Percentiles rank a stretch among this genome's conserved stretches.
These are phyloP conservation scores for Colletotrichum tropicicola DNA, from an alignment of 2,329 filamentous ascomycete genomes.

Conservation along the genomic window DNA sequence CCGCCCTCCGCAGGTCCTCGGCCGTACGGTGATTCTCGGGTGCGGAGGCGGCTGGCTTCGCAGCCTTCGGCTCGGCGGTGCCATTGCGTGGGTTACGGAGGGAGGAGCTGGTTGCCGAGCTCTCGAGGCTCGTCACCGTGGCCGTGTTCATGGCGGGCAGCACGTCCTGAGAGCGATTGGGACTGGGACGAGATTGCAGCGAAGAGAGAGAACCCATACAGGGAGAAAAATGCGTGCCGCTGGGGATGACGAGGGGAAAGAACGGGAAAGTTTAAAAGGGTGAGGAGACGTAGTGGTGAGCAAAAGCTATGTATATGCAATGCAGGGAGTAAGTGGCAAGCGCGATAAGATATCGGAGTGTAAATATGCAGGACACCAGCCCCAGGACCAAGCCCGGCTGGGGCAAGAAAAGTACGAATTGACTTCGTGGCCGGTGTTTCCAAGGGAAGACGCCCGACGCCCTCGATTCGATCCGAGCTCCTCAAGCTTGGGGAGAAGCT, in stretches of 20 bases:
- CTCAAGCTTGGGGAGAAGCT: constrained; percentile 14
- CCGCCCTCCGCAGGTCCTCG: constrained; percentile 44
- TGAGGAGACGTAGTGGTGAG: constrained; percentile 9
- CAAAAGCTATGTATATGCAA: constrained; percentile 25
- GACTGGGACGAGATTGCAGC: not conserved
- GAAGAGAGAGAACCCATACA: not conserved
- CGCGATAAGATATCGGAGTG: constrained; percentile 32
- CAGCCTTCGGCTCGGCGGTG: constrained; percentile 29
- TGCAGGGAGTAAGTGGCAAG: constrained; percentile 27
- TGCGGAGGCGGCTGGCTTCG: constrained; percentile 10
- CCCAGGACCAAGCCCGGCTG: constrained; percentile 1
- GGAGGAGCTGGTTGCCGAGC: constrained; percentile 14
- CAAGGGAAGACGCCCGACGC: constrained; percentile 18
- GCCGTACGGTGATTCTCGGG: constrained; percentile 28
- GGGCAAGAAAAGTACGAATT: constrained; percentile 13
- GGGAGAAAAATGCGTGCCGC: not conserved
- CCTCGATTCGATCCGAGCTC: constrained; percentile 10
- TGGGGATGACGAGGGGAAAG: constrained; percentile 10
- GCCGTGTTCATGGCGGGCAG: constrained; percentile 48
- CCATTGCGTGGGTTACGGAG: constrained; percentile 29
- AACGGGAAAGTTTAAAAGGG: constrained; percentile 8
- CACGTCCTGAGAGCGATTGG: constrained; percentile 13
- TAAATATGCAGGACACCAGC: constrained; percentile 8
- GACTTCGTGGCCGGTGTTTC: constrained; percentile 20
- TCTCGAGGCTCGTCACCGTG: constrained; percentile 42